These are phyloP conservation scores for Dispira parvispora DNA, from an alignment of 192 early-diverging fungal species.

Conservation along the genomic window DNA sequence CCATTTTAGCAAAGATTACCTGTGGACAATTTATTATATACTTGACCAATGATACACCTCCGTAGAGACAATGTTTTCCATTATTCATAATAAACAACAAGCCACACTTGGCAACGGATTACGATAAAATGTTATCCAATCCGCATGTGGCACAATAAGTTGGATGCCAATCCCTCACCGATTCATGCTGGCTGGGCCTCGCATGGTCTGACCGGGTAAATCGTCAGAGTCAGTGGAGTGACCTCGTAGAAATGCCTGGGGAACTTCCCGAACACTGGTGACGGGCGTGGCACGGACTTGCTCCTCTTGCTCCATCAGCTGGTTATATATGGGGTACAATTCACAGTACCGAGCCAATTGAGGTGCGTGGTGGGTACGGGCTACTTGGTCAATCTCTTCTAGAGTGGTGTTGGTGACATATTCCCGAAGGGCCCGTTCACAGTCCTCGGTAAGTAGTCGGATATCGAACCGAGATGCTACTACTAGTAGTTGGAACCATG, in stretches of 20 bases:
- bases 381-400: not conserved
- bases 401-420: not conserved
- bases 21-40: too few species aligned
- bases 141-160: too few species aligned
- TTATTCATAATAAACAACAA: too few species aligned
- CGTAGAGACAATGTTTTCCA: too few species aligned
- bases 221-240: not conserved
- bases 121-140: too few species aligned
- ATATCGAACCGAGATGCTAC: not conserved
- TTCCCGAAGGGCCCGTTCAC: not conserved
- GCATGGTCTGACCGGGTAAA: slow-evolving; percentile 6
- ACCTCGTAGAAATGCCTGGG: too few species aligned
- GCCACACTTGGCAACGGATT: too few species aligned
- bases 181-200: slow-evolving; percentile 1
- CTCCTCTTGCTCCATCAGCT: not conserved
- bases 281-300: not conserved
- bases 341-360: slow-evolving; percentile 1
- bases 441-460: not conserved
- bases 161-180: not conserved
- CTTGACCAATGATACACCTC: too few species aligned
- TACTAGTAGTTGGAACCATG: not conserved
- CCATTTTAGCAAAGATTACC: too few species aligned
- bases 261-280: too few species aligned
- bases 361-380: not conserved
- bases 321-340: not conserved